Evolutionary conservation across 1,284 basidiomycete genomes (phyloP).

Genomic region (Cystobasidium pallidum): DNA sequence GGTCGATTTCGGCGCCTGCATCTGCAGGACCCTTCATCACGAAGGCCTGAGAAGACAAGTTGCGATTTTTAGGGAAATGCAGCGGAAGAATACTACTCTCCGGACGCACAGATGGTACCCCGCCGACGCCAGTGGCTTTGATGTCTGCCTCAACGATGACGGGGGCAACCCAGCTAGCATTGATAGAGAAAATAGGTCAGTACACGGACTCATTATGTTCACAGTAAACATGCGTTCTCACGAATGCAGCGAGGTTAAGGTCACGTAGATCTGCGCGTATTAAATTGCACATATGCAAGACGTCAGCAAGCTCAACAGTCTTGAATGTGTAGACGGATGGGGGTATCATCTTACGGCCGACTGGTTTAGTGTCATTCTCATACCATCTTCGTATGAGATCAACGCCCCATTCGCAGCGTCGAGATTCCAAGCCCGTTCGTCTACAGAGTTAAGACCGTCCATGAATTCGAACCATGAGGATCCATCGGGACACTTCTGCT

Average conservation of each 20-base stretch:
- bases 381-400: slow-evolving; percentile 2
- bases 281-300: too few species aligned
- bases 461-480: neutral
- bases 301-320: neutral
- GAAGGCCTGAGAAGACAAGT: neutral
- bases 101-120: slow-evolving; percentile 1
- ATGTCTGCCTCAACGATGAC: slow-evolving; percentile 21
- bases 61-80: neutral
- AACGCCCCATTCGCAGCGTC: neutral
- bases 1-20: slow-evolving; percentile 10
- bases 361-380: slow-evolving; percentile 10
- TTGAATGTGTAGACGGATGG: too few species aligned
- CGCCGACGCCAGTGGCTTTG: slow-evolving; percentile 7
- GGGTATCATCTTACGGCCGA: neutral
- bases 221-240: neutral
- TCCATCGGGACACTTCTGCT: slow-evolving; percentile 18
- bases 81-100: too few species aligned
- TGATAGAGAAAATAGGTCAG: neutral
- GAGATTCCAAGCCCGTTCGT: slow-evolving; percentile 19
- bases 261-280: slow-evolving; percentile 2
- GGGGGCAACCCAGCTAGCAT: slow-evolving; percentile 14
- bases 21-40: neutral
- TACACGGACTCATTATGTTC: neutral
- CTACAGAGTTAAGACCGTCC: neutral
- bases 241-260: neutral